Base-by-base conservation (phyloP, 352 stramenopile genomes). In the Globisporangium abappressorium region DNA sequence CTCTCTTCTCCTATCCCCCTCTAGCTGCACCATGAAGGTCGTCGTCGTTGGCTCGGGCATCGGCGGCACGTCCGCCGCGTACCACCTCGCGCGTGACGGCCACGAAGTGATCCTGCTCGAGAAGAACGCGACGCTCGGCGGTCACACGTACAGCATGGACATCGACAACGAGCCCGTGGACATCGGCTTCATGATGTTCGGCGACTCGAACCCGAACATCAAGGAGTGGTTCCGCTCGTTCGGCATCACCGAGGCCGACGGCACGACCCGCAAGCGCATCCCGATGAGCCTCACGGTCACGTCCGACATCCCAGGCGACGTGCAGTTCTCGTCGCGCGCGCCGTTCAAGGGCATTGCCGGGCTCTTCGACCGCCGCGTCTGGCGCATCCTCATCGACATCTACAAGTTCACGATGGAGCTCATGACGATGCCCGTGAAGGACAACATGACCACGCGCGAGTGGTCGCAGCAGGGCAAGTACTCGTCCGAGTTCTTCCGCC, bases 111-210 rank as follows among this genome's bases (percentile, higher is more conserved):
- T 90, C 33, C 71, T 95, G 47, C 74, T 95, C 26, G 87, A 95
- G 68, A 90, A 92, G 77, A 91, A 94, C 65, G 82, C 86, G 65
- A 83, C 76, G 61, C 69, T 95, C 22, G 87, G 87, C 36, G 87
- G 87, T 54, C 87, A 95, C 81, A 90, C 87, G 71, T 94, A 91
- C 74, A 81, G 90, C 69, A 92, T 94, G 81, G 85, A 95, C 70
- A 92, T 94, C 75, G 87, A 95, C 75, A 74, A 78, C 68, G 85
- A 95, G 70, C 80, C 83, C 61, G 87, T 95, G 18, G 87, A 95
- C 71, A 83, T 95, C 46, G 87, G 87, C 70, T 95, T 95, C 75
- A 95, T 95, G 87, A 95, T 95, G 87, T 95, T 92, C 60, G 87
- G 87, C 28, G 87, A 95, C 72, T 95, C 87, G 73, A 95, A 95